Conservation (phyloP, 2,329 filamentous ascomycete genomes). For the Colletotrichum neosansevieriae region DNA sequence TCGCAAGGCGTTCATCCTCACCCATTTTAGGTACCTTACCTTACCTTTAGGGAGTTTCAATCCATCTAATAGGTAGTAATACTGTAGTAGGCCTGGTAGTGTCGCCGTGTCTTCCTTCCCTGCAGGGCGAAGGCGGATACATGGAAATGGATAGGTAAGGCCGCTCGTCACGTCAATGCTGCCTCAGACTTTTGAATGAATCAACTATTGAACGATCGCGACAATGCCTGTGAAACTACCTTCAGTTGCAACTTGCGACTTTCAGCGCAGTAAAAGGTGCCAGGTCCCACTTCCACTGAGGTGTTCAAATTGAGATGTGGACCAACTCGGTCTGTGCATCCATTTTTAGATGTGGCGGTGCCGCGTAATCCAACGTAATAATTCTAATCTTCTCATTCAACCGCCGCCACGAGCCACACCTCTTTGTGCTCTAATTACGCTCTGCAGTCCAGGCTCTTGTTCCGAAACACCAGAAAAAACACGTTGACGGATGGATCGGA, state of each 20-base stretch:
- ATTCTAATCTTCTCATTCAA: not conserved
- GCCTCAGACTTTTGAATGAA: too few species aligned
- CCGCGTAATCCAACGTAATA: not conserved
- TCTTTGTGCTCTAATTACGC: slow-evolving; percentile 11
- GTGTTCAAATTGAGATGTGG: slow-evolving; percentile 14
- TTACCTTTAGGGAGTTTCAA: too few species aligned
- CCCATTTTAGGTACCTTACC: too few species aligned
- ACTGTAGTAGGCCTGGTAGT: too few species aligned
- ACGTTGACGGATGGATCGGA: slow-evolving; percentile 36
- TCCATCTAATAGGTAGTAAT: too few species aligned
- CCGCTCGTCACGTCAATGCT: too few species aligned
- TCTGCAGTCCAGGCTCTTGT: slow-evolving; percentile 1
- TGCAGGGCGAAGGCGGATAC: too few species aligned
- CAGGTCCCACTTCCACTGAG: not conserved
- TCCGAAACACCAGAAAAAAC: slow-evolving; percentile 8
- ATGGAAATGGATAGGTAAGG: too few species aligned
- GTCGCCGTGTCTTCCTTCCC: too few species aligned
- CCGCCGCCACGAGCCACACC: slow-evolving; percentile 23
- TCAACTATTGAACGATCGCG: not conserved
- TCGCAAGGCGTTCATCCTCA: too few species aligned
- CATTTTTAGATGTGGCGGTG: slow-evolving; percentile 32
- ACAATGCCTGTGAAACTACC: not conserved
- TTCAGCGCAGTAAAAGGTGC: too few species aligned
- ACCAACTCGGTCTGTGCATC: slow-evolving; percentile 5
- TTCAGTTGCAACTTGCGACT: too few species aligned